Percentiles rank a stretch among this genome's conserved stretches.
Evolutionary conservation across 306 rosid species (phyloP).

Genomic region (Mimosa pudica): DNA sequence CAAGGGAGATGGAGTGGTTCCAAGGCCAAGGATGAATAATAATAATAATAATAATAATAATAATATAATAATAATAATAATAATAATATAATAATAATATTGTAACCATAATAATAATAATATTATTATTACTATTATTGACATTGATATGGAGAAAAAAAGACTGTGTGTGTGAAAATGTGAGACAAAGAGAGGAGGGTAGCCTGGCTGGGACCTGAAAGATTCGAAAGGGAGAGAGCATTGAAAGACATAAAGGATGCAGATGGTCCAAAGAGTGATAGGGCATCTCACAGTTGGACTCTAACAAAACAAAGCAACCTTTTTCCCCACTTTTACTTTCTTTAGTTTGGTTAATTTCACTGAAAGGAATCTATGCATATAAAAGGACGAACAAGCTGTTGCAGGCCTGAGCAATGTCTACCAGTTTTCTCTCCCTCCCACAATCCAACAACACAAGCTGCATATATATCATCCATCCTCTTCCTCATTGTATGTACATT

Average conservation of each 20-base stretch:
- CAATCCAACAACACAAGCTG: background rate
- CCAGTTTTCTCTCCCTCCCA: background rate
- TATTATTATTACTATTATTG: no score
- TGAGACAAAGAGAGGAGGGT: background rate
- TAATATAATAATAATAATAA: no score
- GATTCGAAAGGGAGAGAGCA: background rate
- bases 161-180: background rate
- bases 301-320: conserved; percentile 4
- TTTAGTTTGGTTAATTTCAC: conserved; percentile 2
- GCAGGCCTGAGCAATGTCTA: background rate
- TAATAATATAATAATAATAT: no score
- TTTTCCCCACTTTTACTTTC: background rate
- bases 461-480: background rate
- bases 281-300: background rate
- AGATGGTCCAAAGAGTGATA: background rate
- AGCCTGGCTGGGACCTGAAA: conserved; percentile 3
- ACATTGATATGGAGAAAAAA: no score
- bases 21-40: background rate
- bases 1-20: background rate
- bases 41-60: no score
- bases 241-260: background rate
- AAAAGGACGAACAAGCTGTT: conserved; percentile 2
- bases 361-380: background rate
- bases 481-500: background rate
- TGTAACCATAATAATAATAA: no score